Evolutionary conservation across 345 rosid species (phyloP).

Genomic region (Boechera stricta): DNA sequence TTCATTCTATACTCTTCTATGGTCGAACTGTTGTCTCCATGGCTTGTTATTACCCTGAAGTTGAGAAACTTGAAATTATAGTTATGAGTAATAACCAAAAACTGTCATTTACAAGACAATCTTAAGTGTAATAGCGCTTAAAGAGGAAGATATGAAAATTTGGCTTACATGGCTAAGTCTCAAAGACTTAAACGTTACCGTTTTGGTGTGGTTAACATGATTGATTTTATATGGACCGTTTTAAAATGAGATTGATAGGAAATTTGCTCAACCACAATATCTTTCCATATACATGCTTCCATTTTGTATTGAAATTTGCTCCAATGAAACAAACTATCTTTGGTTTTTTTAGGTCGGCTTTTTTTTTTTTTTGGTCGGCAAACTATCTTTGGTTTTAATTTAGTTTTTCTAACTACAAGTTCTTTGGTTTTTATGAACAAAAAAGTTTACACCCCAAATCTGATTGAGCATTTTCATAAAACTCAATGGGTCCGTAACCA

Average conservation of each 20-base stretch:
- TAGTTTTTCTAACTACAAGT: too few relatives aligned
- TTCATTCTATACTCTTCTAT: neutral
- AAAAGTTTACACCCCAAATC: too few relatives aligned
- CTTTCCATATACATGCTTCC: neutral
- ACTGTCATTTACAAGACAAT: constrained; percentile 5
- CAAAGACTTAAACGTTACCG: neutral
- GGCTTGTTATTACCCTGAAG: constrained; percentile 9
- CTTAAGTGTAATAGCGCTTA: neutral
- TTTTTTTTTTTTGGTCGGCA: too few relatives aligned
- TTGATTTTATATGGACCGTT: neutral
- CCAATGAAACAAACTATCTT: too few relatives aligned
- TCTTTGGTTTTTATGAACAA: too few relatives aligned
- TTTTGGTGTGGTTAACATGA: neutral
- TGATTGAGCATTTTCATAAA: constrained; percentile 28
- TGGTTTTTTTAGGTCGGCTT: too few relatives aligned
- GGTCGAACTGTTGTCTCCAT: neutral
- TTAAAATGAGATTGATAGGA: neutral
- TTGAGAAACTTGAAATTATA: constrained; percentile 3
- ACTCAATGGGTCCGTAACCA: constrained; percentile 35
- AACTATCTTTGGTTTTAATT: too few relatives aligned
- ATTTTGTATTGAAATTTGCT: too few relatives aligned
- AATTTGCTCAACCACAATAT: neutral
- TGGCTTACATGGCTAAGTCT: too few relatives aligned
- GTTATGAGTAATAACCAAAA: constrained; percentile 17
- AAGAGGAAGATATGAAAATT: neutral